Evolutionary conservation across 1,139 yeast genomes (phyloP).

Genomic region (Suhomyces ambrosiae): DNA sequence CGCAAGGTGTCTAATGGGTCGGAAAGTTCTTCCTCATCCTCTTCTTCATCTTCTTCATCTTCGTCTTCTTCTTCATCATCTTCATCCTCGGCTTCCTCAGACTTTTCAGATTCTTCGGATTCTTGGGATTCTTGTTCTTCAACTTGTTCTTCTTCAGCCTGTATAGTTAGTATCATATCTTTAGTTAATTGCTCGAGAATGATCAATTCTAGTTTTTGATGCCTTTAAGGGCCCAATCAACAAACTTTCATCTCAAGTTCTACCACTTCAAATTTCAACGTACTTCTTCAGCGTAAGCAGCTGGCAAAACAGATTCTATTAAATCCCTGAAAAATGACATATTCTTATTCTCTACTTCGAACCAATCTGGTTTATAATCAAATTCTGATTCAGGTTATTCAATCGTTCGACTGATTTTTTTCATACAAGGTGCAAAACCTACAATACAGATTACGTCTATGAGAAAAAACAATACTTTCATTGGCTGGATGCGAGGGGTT

Average conservation of each 20-base stretch:
- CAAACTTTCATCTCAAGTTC: neutral
- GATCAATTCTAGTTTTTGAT: too few relatives aligned
- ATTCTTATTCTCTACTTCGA: slow-evolving; percentile 9
- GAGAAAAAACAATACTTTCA: slow-evolving; percentile 29
- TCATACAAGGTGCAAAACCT: slow-evolving; percentile 16
- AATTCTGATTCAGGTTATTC: slow-evolving; percentile 7
- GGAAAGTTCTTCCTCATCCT: slow-evolving; percentile 70
- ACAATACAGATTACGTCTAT: slow-evolving; percentile 15
- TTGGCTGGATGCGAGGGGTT: slow-evolving; percentile 24
- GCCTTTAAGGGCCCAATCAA: neutral
- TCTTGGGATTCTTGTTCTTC: slow-evolving; percentile 29
- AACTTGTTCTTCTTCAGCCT: slow-evolving; percentile 28
- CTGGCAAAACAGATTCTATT: slow-evolving; percentile 80
- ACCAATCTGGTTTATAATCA: slow-evolving; percentile 5
- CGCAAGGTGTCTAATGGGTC: slow-evolving; percentile 72
- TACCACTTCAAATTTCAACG: slow-evolving; percentile 20
- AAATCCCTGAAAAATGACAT: slow-evolving; percentile 73
- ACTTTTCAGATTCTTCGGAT: slow-evolving; percentile 38
- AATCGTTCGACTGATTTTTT: slow-evolving; percentile 12
- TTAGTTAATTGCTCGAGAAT: too few relatives aligned
- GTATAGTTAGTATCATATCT: slow-evolving; percentile 8
- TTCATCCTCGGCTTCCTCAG: slow-evolving; percentile 40
- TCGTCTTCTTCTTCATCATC: slow-evolving; percentile 52
- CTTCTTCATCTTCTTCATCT: slow-evolving; percentile 64
- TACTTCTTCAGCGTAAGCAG: slow-evolving; percentile 87